Percentiles rank a stretch among this genome's conserved stretches.
phyloP scores from a whole-genome alignment of 2,329 filamentous ascomycete species.

The Graphilbum ipis-grandicollis region DNA sequence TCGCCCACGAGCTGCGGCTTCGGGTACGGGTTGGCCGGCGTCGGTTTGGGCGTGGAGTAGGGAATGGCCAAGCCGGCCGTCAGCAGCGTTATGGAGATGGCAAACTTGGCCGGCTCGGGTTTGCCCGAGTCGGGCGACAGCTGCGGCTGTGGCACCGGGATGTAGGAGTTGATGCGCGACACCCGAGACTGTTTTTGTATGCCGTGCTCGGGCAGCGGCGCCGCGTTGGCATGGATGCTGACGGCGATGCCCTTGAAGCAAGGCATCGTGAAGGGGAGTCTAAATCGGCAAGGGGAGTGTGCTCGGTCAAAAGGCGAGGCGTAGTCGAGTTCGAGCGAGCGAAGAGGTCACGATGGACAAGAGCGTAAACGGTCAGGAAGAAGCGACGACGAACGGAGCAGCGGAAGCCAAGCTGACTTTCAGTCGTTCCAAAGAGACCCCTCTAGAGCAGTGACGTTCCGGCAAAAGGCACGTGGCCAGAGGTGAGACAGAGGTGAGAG shows the following conservation, averaged over 20 bases:
- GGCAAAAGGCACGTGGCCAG: too few species aligned
- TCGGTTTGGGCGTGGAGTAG: slow-evolving; percentile 77
- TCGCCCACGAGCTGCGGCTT: slow-evolving; percentile 40
- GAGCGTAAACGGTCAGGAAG: too few species aligned
- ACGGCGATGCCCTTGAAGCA: slow-evolving; percentile 99
- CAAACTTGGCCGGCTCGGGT: slow-evolving; percentile 87
- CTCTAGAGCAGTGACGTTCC: too few species aligned
- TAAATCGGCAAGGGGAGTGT: not conserved
- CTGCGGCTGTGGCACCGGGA: slow-evolving; percentile 81
- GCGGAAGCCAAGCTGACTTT: too few species aligned
- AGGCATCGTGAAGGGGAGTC: slow-evolving; percentile 42
- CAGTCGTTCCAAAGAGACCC: too few species aligned
- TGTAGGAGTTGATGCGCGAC: slow-evolving; percentile 90
- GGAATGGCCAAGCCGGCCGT: slow-evolving; percentile 78
- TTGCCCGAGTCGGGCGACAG: slow-evolving; percentile 53
- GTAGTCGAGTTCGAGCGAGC: too few species aligned
- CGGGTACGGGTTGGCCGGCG: slow-evolving; percentile 58
- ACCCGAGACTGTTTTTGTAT: slow-evolving; percentile 86
- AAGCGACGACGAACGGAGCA: too few species aligned
- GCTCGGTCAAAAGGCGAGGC: not conserved
- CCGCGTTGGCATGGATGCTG: slow-evolving; percentile 70
- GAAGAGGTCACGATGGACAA: too few species aligned
- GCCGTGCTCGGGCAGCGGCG: slow-evolving; percentile 81
- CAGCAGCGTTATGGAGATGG: slow-evolving; percentile 91
- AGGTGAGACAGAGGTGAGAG: too few species aligned